Conservation (phyloP, 2,329 filamentous ascomycete species). For the Amauroascus verrucosus region DNA sequence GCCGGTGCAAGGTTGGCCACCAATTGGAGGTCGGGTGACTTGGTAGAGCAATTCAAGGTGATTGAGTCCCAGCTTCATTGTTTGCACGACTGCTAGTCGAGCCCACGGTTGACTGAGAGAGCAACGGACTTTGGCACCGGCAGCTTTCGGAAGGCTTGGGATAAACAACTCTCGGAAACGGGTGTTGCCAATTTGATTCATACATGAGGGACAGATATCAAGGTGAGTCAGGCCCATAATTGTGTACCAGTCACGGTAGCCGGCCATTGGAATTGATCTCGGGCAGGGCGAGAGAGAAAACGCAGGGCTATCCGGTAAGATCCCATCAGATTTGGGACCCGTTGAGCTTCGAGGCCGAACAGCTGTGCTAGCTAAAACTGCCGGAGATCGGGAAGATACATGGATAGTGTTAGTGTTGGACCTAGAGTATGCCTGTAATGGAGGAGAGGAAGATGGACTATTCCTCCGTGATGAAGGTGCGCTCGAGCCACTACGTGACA, state of each 20-base stretch:
- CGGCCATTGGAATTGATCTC: slow-evolving; percentile 50
- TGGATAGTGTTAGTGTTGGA: neutral
- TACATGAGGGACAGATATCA: slow-evolving; percentile 75
- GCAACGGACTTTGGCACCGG: slow-evolving; percentile 54
- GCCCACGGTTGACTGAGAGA: slow-evolving; percentile 77
- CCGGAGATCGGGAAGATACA: slow-evolving; percentile 3
- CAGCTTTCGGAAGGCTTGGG: slow-evolving; percentile 48
- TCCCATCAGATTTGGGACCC: slow-evolving; percentile 1
- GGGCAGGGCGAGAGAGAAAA: slow-evolving; percentile 56
- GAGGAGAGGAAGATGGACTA: neutral
- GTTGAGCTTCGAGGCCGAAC: slow-evolving; percentile 13
- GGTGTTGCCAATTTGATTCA: slow-evolving; percentile 58
- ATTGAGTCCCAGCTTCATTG: slow-evolving; percentile 55
- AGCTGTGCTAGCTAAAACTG: neutral
- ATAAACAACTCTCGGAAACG: slow-evolving; percentile 59
- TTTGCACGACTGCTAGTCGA: slow-evolving; percentile 73
- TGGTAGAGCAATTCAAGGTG: slow-evolving; percentile 60
- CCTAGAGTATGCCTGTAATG: neutral
- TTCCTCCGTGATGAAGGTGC: neutral
- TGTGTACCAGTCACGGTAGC: slow-evolving; percentile 70
- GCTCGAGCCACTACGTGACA: neutral
- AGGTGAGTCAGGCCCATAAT: slow-evolving; percentile 60
- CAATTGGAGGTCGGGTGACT: slow-evolving; percentile 54
- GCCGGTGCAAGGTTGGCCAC: slow-evolving; percentile 50
- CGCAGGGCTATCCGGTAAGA: slow-evolving; percentile 16